phyloP scores from a whole-genome alignment of 139 green algal species.

The Chlamydomonas asymmetrica region DNA sequence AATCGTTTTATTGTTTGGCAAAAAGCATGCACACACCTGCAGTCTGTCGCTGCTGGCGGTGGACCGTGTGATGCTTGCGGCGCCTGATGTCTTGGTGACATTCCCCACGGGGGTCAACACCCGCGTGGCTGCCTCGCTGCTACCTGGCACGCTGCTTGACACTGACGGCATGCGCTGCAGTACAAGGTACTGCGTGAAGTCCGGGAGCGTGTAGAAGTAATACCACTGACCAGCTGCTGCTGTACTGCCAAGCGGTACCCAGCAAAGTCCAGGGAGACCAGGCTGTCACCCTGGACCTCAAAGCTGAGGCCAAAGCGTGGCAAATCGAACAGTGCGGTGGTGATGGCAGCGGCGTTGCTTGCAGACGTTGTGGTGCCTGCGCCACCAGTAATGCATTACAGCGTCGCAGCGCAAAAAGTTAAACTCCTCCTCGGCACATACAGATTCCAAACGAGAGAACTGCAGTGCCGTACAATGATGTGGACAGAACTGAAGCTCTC shows the following conservation, averaged over 20 bases:
- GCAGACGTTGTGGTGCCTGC: no score
- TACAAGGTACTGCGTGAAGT: conserved; percentile 56
- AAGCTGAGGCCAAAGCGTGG: conserved; percentile 58
- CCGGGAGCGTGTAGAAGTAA: conserved; percentile 64
- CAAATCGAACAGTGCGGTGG: conserved; percentile 48
- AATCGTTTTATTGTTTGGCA: no score
- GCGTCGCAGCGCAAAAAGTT: no score
- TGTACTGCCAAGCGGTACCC: conserved; percentile 41
- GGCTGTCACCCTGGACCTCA: conserved; percentile 16
- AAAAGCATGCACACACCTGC: no score
- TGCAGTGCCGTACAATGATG: no score
- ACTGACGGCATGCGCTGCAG: conserved; percentile 28
- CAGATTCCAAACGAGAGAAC: no score
- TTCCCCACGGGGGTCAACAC: background rate
- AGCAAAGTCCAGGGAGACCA: conserved; percentile 27
- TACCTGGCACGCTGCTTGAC: background rate
- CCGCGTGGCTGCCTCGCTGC: background rate
- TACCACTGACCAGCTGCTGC: no score
- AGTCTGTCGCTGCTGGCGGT: background rate
- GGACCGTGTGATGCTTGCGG: background rate
- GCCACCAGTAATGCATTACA: no score
- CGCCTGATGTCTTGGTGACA: no score
- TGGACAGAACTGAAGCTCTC: no score
- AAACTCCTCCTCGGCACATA: no score
- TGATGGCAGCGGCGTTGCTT: no score